Conservation (phyloP, 371 early-diverging fungal genomes). For the Ordospora pajunii region DNA sequence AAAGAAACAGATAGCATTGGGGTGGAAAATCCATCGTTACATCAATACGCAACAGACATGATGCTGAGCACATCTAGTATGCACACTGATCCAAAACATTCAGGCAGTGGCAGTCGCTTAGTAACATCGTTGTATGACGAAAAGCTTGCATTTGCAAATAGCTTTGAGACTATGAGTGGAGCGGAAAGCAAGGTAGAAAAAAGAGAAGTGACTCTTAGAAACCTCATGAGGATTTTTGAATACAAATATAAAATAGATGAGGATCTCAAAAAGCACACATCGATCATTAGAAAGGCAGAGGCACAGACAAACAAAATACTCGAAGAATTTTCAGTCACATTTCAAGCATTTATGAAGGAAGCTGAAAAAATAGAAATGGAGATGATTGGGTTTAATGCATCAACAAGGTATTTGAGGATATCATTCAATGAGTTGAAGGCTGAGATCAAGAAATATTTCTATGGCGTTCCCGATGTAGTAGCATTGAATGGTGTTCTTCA, state of each 20-base stretch:
- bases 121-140: too few relatives aligned
- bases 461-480: background rate
- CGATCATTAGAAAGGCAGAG: background rate
- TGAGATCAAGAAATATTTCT: conserved; percentile 28
- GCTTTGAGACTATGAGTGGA: background rate
- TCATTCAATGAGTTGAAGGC: background rate
- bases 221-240: background rate
- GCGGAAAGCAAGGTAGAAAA: background rate
- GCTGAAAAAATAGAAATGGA: conserved; percentile 8
- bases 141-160: too few relatives aligned
- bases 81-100: background rate
- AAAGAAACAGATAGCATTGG: background rate
- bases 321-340: background rate
- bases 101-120: too few relatives aligned
- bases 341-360: conserved; percentile 22
- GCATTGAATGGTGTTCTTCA: background rate
- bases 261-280: background rate
- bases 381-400: conserved; percentile 24
- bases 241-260: background rate
- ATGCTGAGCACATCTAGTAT: background rate
- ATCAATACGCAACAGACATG: background rate
- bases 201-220: background rate
- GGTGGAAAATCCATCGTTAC: background rate
- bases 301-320: background rate
- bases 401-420: conserved; percentile 16